Percentiles rank a stretch among this genome's conserved stretches.
Evolutionary conservation across 495 filamentous ascomycete genomes (phyloP).

Genomic region (Penicillium paxilli): DNA sequence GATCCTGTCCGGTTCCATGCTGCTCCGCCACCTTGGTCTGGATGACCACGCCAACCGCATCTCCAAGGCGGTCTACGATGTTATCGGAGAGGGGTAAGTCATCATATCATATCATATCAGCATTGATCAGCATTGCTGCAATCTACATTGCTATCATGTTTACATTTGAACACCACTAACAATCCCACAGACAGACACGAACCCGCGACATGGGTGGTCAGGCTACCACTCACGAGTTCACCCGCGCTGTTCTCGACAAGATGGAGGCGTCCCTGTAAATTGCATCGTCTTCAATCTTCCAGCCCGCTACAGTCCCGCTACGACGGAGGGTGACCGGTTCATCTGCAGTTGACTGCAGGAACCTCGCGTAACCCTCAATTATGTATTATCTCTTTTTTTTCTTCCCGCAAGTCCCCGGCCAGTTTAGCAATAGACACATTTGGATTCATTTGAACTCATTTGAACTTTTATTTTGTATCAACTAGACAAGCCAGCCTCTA

Average conservation of each 20-base stretch:
- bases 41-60: slow-evolving; percentile 98
- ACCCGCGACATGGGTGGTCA: slow-evolving; percentile 95
- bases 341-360: slow-evolving; percentile 13
- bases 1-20: slow-evolving; percentile 92
- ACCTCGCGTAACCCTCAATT: slow-evolving; percentile 20
- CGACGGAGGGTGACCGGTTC: slow-evolving; percentile 17
- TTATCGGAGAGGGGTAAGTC: slow-evolving; percentile 89
- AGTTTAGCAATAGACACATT: slow-evolving; percentile 29
- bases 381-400: slow-evolving; percentile 36
- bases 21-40: slow-evolving; percentile 91
- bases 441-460: slow-evolving; percentile 16
- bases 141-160: background rate
- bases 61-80: slow-evolving; percentile 94
- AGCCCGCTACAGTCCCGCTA: slow-evolving; percentile 12
- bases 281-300: slow-evolving; percentile 4
- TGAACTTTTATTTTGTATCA: background rate
- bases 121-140: background rate
- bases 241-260: slow-evolving; percentile 84
- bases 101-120: too few relatives aligned
- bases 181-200: slow-evolving; percentile 63
- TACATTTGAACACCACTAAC: slow-evolving; percentile 10
- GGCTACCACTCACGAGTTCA: slow-evolving; percentile 90
- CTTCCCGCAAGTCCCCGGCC: slow-evolving; percentile 26
- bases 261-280: slow-evolving; percentile 71
- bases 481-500: too few relatives aligned